These are phyloP conservation scores for Eremothecium gossypii DNA, from an alignment of 1,139 yeast genomes.

Conservation along the genomic window DNA sequence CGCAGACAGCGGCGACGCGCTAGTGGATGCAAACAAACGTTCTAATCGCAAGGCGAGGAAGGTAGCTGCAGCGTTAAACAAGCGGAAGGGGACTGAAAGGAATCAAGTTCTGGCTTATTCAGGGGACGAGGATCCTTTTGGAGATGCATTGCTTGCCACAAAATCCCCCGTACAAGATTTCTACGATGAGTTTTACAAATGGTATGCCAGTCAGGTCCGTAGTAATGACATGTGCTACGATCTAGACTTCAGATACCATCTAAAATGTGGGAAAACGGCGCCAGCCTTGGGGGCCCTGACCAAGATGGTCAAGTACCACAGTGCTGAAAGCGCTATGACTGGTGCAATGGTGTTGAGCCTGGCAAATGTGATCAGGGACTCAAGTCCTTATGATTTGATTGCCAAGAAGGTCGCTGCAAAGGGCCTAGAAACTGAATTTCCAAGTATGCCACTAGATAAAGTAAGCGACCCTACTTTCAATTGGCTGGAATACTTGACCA, in stretches of 20 bases:
- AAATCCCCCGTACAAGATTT: slow-evolving; percentile 35
- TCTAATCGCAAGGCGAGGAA: slow-evolving; percentile 34
- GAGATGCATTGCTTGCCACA: slow-evolving; percentile 31
- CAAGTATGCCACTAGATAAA: slow-evolving; percentile 18
- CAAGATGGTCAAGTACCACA: slow-evolving; percentile 24
- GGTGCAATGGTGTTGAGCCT: slow-evolving; percentile 24
- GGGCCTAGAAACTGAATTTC: slow-evolving; percentile 29
- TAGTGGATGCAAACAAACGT: slow-evolving; percentile 13
- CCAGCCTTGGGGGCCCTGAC: slow-evolving; percentile 37
- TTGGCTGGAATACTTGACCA: slow-evolving; percentile 18
- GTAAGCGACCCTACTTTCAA: slow-evolving; percentile 16
- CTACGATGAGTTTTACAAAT: slow-evolving; percentile 32
- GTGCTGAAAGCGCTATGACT: slow-evolving; percentile 13
- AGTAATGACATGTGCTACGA: slow-evolving; percentile 29
- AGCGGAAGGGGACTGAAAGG: slow-evolving; percentile 33
- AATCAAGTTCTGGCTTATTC: slow-evolving; percentile 30
- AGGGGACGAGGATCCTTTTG: slow-evolving; percentile 38
- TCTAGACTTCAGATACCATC: slow-evolving; percentile 37
- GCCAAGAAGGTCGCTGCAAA: slow-evolving; percentile 32
- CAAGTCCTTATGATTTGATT: slow-evolving; percentile 21
- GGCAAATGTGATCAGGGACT: slow-evolving; percentile 18
- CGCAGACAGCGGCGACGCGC: slow-evolving; percentile 21
- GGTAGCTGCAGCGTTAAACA: slow-evolving; percentile 32
- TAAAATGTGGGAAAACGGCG: slow-evolving; percentile 38
- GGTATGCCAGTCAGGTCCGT: slow-evolving; percentile 29